Base-by-base conservation (phyloP, 1,284 basidiomycete genomes). In the Microbotryomycetes sp. region DNA sequence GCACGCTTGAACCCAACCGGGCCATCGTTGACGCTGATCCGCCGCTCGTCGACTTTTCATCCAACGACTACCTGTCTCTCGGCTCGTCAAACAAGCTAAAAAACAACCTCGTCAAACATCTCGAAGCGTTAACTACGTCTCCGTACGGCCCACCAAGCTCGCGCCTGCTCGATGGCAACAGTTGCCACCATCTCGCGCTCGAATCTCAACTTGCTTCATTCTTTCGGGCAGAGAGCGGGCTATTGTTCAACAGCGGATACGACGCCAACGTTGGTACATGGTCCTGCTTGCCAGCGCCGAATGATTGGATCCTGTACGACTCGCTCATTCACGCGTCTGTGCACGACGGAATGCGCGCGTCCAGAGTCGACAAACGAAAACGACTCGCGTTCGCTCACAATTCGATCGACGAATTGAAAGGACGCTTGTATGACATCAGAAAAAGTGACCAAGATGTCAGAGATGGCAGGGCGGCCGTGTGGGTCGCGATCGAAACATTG, bases 41-140 rank as follows among this genome's bases (percentile, higher is more conserved):
- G 7, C 57, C 45, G 1, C 71, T 76, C 24, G 71, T 77, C 62
- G 91, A 94, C 74, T 91, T 93, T 75, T 87, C 82, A 30, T 88
- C 89, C 15, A 97, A 97, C 76, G 93, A 97, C 78, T 97, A 97
- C 76, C 85, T 97, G 61, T 92, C 90, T 0, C 80, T 98, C 26
- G 80, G 90, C 0, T 76, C 78, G 3, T 88, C 85, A 1, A 65
- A 78, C 0, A 66, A 71, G 18, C 80, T 94, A 6, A 83, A 85
- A 48, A 49, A 73, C 0, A 75, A 75, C 13, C 85, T 89, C 69
- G 79, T 91, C 49, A 1, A 13, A 2, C 5, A 23, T 5, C 57
- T 59, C 13, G 28, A 21, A 29, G 53, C 11, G n/a, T 61, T 6
- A 56, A 62, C 45, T 48, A 76, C 82, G 0, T 81, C 83, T 0